Evolutionary conservation across 257 asterid genomes (phyloP).

Genomic region (Ajuga chamaepitys): DNA sequence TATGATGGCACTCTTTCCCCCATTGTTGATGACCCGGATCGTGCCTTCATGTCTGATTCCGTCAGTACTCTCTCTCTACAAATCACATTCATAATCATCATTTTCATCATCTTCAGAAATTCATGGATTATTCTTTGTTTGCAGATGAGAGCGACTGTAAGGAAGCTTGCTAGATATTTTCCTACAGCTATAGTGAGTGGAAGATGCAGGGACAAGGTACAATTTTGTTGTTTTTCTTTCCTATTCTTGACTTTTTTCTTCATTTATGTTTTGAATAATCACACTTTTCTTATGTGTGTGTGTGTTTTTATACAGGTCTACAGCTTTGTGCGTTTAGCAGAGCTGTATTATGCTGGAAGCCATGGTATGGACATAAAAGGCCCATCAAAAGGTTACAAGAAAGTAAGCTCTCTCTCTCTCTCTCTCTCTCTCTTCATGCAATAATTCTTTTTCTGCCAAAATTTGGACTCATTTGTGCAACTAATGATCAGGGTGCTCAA

Average conservation of each 20-base stretch:
- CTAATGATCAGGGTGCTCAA: constrained; percentile 29
- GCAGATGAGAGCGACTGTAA: constrained; percentile 66
- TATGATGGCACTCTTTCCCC: constrained; percentile 97
- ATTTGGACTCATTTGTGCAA: neutral
- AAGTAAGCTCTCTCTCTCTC: constrained; percentile 35
- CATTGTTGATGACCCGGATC: constrained; percentile 90
- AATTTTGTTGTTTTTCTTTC: neutral
- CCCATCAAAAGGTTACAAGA: constrained; percentile 74
- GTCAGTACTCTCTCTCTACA: constrained; percentile 22
- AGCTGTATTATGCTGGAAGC: constrained; percentile 98
- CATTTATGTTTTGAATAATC: neutral
- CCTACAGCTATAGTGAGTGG: constrained; percentile 94
- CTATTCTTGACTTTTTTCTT: neutral
- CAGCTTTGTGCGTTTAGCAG: constrained; percentile 76
- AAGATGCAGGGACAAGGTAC: constrained; percentile 87
- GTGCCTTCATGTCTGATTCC: constrained; percentile 81
- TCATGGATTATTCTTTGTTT: neutral
- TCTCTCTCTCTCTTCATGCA: constrained; percentile 13
- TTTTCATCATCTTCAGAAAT: neutral
- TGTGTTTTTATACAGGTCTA: constrained; percentile 43
- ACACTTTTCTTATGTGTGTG: neutral
- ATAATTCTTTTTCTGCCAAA: neutral
- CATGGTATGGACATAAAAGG: constrained; percentile 99
- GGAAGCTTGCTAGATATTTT: constrained; percentile 68
- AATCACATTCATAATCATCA: neutral